Evolutionary conservation across 306 rosid genomes (phyloP).

Genomic region (Boehmeria nivea): DNA sequence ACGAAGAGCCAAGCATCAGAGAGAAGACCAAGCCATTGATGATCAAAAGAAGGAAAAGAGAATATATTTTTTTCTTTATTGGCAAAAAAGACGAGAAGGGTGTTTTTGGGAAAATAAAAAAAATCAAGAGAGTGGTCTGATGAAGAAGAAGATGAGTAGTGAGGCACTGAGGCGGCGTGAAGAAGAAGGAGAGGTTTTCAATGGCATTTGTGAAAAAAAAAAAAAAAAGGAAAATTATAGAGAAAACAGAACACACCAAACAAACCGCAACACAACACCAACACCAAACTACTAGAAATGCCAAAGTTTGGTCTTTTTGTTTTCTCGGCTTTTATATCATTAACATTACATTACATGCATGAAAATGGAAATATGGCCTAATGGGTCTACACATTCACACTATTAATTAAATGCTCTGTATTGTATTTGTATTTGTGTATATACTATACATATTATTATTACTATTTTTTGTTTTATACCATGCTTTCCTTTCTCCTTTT

Average conservation of each 20-base stretch:
- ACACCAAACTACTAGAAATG: conserved; percentile 2
- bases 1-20: conserved; percentile 4
- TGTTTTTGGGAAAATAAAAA: conserved; percentile 12
- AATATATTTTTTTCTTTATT: background rate
- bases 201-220: background rate
- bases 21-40: background rate
- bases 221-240: background rate
- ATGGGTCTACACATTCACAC: background rate
- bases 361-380: conserved; percentile 5
- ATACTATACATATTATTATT: background rate
- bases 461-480: background rate
- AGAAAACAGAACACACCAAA: background rate
- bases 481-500: too few relatives aligned
- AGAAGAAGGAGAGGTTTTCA: conserved; percentile 25
- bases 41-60: background rate
- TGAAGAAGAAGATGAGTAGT: conserved; percentile 10
- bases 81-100: too few relatives aligned
- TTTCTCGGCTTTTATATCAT: background rate
- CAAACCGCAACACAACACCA: background rate
- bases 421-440: background rate
- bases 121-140: background rate
- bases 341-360: conserved; percentile 11
- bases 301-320: background rate
- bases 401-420: conserved; percentile 1
- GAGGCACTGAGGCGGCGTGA: conserved; percentile 44